Evolutionary conservation across 495 filamentous ascomycete genomes (phyloP).

Genomic region (Bryoglossum gracile): DNA sequence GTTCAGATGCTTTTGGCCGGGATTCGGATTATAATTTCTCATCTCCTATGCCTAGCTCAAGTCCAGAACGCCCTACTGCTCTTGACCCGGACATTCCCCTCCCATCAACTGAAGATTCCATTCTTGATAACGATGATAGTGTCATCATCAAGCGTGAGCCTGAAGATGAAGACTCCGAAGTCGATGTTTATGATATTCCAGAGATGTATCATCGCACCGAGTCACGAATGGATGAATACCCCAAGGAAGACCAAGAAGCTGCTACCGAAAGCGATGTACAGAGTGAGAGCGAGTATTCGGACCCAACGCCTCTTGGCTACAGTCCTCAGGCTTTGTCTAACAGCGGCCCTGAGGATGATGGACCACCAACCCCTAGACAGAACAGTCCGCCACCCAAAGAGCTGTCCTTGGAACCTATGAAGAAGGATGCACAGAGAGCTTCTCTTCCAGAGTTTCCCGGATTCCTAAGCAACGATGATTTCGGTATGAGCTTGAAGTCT

Average conservation of each 20-base stretch:
- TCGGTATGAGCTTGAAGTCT: conserved; percentile 41
- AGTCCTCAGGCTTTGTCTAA: conserved; percentile 23
- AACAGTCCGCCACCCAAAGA: conserved; percentile 28
- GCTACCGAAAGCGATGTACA: conserved; percentile 34
- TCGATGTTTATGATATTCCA: conserved; percentile 67
- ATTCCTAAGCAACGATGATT: conserved; percentile 41
- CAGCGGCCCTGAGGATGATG: conserved; percentile 25
- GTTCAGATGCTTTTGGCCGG: conserved; percentile 46
- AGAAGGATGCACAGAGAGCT: conserved; percentile 23
- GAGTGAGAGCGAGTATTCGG: conserved; percentile 43
- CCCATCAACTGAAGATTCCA: conserved; percentile 57
- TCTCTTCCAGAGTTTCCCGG: conserved; percentile 41
- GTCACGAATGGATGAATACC: conserved; percentile 29
- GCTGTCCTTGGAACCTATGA: conserved; percentile 15
- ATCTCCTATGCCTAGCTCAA: conserved; percentile 45
- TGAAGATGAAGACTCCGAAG: conserved; percentile 36
- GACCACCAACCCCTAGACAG: conserved; percentile 32
- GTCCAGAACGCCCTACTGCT: conserved; percentile 39
- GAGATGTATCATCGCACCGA: conserved; percentile 42
- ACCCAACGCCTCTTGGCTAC: conserved; percentile 20
- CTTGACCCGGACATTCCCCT: conserved; percentile 83
- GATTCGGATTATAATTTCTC: conserved; percentile 61
- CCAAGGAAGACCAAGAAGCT: conserved; percentile 40
- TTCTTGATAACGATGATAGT: conserved; percentile 41
- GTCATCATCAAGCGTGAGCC: conserved; percentile 63